Conservation (phyloP, 1,139 yeast species). For the Yamadazyma conglobata region DNA sequence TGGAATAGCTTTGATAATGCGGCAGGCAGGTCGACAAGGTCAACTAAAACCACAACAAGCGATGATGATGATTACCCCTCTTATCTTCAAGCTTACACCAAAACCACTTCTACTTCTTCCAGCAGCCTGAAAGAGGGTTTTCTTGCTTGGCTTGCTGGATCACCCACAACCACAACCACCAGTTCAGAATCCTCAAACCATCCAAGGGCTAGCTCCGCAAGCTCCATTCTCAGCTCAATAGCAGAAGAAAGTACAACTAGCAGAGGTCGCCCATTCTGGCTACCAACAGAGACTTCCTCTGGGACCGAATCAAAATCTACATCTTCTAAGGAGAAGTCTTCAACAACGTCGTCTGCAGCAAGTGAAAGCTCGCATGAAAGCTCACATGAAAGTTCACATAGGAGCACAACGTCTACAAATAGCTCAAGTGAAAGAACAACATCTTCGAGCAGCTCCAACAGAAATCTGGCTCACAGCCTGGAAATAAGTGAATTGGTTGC, state of each 20-base stretch:
- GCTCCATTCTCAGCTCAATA: too few species aligned
- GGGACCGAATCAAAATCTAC: too few species aligned
- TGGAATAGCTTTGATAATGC: slow-evolving; percentile 11
- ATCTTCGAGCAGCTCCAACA: background rate
- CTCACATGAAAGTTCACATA: too few species aligned
- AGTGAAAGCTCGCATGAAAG: too few species aligned
- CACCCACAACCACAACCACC: background rate
- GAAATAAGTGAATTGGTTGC: background rate
- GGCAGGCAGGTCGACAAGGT: background rate
- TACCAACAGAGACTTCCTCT: too few species aligned
- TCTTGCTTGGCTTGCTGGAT: slow-evolving; percentile 1
- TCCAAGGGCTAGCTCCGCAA: too few species aligned
- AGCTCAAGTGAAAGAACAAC: background rate
- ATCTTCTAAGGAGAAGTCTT: too few species aligned
- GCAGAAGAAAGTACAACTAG: too few species aligned
- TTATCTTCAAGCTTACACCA: slow-evolving; percentile 1
- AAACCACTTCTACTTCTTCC: background rate
- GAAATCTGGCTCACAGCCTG: background rate
- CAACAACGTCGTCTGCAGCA: too few species aligned
- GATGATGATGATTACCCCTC: slow-evolving; percentile 6
- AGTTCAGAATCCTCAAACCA: too few species aligned
- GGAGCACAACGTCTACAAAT: too few species aligned
- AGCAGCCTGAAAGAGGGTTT: background rate
- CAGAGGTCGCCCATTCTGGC: too few species aligned
- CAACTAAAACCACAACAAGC: slow-evolving; percentile 3